Conservation (phyloP, 805 yeast species). For the Priceomyces haplophilus region DNA sequence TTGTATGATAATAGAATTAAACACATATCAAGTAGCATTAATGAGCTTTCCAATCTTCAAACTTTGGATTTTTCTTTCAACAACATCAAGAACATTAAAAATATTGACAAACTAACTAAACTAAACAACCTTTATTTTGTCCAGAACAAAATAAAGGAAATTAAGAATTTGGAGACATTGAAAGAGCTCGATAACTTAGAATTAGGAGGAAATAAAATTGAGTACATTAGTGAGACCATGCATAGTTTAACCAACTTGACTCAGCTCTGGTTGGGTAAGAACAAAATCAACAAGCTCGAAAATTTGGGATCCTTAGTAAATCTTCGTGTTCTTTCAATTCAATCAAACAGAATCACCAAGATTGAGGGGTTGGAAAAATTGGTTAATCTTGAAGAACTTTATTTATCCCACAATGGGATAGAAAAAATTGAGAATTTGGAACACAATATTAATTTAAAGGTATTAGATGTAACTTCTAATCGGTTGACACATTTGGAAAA, state of each 20-base stretch:
- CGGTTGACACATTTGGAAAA: conserved; percentile 59
- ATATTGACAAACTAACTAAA: conserved; percentile 58
- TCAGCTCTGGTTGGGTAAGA: conserved; percentile 92
- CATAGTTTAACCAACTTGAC: conserved; percentile 53
- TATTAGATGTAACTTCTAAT: conserved; percentile 81
- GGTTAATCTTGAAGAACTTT: conserved; percentile 75
- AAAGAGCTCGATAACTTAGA: conserved; percentile 66
- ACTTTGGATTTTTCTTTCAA: conserved; percentile 85
- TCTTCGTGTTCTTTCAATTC: conserved; percentile 78
- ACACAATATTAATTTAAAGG: conserved; percentile 59
- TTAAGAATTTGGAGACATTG: conserved; percentile 62
- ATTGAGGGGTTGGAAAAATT: conserved; percentile 79
- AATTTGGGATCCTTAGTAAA: conserved; percentile 59
- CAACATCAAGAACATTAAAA: conserved; percentile 80
- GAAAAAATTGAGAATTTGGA: conserved; percentile 75
- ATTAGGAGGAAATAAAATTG: conserved; percentile 83
- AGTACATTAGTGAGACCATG: conserved; percentile 54
- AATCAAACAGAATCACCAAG: conserved; percentile 74
- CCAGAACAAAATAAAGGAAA: conserved; percentile 77
- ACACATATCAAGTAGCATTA: conserved; percentile 73
- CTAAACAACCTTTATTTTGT: conserved; percentile 77
- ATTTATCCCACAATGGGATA: conserved; percentile 82
- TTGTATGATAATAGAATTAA: conserved; percentile 88
- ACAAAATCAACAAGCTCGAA: conserved; percentile 62
- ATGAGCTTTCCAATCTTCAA: conserved; percentile 53